These are phyloP conservation scores for Leccinum fibrillosum DNA, from an alignment of 768 basidiomycete species.

Conservation along the genomic window DNA sequence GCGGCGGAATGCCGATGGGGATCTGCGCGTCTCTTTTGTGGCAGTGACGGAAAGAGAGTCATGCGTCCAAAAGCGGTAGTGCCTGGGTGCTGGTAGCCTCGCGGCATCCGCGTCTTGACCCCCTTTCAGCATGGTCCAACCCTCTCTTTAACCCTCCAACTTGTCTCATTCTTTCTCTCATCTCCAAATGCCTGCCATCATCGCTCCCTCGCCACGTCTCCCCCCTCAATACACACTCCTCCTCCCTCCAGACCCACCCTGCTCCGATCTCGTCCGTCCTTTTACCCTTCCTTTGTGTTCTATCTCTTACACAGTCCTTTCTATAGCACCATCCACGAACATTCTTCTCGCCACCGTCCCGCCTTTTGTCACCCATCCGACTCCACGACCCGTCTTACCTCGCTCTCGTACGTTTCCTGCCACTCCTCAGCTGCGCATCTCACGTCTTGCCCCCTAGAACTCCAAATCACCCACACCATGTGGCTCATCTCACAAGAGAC, in stretches of 20 bases:
- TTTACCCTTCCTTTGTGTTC: background rate
- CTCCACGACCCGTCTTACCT: conserved; percentile 29
- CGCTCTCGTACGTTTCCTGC: conserved; percentile 17
- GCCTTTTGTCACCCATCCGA: conserved; percentile 38
- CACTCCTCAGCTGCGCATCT: background rate
- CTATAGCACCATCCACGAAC: conserved; percentile 25
- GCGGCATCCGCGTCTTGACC: conserved; percentile 22
- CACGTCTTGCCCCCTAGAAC: conserved; percentile 29
- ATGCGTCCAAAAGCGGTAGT: conserved; percentile 24
- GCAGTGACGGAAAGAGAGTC: conserved; percentile 11
- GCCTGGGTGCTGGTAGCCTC: conserved; percentile 16
- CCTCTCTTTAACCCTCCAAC: conserved; percentile 30
- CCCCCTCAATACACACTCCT: conserved; percentile 20
- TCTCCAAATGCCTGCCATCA: conserved; percentile 38
- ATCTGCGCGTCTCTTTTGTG: background rate
- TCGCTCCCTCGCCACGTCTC: conserved; percentile 38
- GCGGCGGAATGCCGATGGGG: background rate
- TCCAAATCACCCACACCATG: conserved; percentile 39
- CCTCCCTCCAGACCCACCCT: conserved; percentile 3
- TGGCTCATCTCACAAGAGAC: conserved; percentile 36
- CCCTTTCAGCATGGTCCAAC: conserved; percentile 24
- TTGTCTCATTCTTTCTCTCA: conserved; percentile 30
- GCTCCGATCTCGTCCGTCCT: conserved; percentile 2
- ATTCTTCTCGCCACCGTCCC: conserved; percentile 22
- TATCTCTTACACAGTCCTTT: conserved; percentile 3